Base-by-base conservation (phyloP, 2,329 filamentous ascomycete genomes). In the Lasiodiplodia citricola region DNA sequence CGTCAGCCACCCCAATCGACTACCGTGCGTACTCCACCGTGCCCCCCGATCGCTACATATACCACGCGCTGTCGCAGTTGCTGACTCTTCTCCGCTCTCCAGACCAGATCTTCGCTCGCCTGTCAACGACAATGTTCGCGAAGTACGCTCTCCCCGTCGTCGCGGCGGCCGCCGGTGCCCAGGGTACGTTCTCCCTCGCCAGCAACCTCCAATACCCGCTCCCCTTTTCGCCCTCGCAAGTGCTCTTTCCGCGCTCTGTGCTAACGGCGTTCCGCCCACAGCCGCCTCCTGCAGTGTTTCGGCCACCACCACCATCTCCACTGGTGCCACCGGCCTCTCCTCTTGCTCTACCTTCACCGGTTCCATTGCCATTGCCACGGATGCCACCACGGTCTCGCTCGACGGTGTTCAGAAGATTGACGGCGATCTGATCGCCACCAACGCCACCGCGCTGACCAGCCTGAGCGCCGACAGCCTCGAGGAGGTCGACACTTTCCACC, bases 281-380 rank as follows among this genome's bases (percentile, higher is more conserved):
- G 70, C 73, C 75, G 78, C 75, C 68, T 47, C 44, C n/a, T 85
- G 83, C 78, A 81, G 78, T 70, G 73, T 70, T 68, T 75, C 80
- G 74, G 83, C 79, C 72, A 86, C 81, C 80, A 83, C 79, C 70
- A 89, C 87, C 73, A 85, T 93, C 83, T 82, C 79, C 67, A 87
- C 88, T 74, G 86, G 92, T 77, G 89, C 87, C 68, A 85, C 84
- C 21, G 79, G 78, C 60, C 82, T 95, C 70, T 79, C 86, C 66
- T 75, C 78, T 71, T 97, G 94, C 87, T 78, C 82, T n/a, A 91
- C 87, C 68, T 86, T 92, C 77, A 82, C 87, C 64, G 93, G 91
- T 75, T 86, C 87, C 78, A 84, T 97, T 70, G 85, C 87, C 71
- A 86, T 97, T 72, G 85, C 85, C 70, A 83, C 84, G 47, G 77